These are phyloP conservation scores for Eucalyptus leucophloia DNA, from an alignment of 345 rosid species.

Conservation along the genomic window DNA sequence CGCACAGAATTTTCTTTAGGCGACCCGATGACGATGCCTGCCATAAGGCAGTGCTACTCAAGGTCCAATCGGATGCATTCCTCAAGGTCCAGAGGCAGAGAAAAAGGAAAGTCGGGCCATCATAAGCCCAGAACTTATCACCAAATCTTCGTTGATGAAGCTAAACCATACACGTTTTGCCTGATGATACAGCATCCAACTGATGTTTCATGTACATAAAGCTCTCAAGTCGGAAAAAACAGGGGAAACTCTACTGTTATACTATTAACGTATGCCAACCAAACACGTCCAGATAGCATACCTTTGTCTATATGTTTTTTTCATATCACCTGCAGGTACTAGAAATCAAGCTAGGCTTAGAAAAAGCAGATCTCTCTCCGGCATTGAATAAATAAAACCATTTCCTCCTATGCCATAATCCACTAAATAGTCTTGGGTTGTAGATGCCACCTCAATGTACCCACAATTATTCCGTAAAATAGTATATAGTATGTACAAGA, in stretches of 20 bases:
- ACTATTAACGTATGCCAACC: not conserved
- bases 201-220: not conserved
- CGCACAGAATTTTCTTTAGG: not conserved
- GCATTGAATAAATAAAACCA: not conserved
- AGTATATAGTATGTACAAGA: not conserved
- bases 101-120: not conserved
- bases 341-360: not conserved
- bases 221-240: not conserved
- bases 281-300: not conserved
- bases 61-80: not conserved
- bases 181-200: not conserved
- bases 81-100: not conserved
- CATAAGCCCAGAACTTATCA: not conserved
- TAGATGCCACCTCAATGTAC: not conserved
- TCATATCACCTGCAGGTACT: not conserved
- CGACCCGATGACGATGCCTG: not conserved
- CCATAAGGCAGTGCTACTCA: not conserved
- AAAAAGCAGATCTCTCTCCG: not conserved
- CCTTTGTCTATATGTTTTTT: not conserved
- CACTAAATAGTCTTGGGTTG: not conserved
- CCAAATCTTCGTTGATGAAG: not conserved
- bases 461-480: not conserved
- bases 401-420: not conserved
- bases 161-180: not conserved
- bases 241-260: not conserved